Percentiles rank a stretch among this genome's conserved stretches.
Conservation (phyloP, 305 asterid species). For the Solanum chacoense region DNA sequence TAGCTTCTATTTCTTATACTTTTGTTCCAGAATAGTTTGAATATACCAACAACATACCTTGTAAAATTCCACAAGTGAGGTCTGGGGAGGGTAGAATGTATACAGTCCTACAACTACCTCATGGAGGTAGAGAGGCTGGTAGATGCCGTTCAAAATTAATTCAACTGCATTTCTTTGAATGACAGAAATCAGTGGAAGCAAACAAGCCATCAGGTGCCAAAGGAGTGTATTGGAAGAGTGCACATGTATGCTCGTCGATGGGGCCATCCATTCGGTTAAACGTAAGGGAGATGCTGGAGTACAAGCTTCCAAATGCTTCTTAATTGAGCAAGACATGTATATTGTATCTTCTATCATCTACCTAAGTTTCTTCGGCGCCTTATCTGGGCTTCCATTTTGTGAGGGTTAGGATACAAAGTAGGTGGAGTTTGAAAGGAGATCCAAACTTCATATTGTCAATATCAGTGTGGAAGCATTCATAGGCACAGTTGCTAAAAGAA, state of each 20-base stretch:
- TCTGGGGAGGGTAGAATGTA: neutral
- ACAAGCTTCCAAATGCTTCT: conserved; percentile 46
- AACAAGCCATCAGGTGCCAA: conserved; percentile 93
- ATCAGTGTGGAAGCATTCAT: neutral
- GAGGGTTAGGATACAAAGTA: neutral
- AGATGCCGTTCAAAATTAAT: neutral
- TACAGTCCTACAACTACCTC: neutral
- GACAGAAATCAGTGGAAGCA: conserved; percentile 88
- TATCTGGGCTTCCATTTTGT: neutral
- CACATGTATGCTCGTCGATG: conserved; percentile 89
- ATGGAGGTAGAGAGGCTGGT: neutral
- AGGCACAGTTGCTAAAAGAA: neutral
- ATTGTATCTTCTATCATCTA: conserved; percentile 22
- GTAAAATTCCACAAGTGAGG: neutral
- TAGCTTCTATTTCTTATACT: neutral
- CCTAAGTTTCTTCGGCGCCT: neutral
- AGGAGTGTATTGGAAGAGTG: conserved; percentile 94
- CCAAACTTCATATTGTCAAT: neutral
- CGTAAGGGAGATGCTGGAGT: conserved; percentile 70
- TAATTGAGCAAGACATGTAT: conserved; percentile 26
- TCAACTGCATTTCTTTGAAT: neutral
- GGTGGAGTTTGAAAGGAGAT: conserved; percentile 1
- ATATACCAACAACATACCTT: neutral
- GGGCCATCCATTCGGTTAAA: conserved; percentile 93
- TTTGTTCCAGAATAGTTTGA: neutral